phyloP scores from a whole-genome alignment of 2,329 filamentous ascomycete species.

The Fusarium mangiferae region DNA sequence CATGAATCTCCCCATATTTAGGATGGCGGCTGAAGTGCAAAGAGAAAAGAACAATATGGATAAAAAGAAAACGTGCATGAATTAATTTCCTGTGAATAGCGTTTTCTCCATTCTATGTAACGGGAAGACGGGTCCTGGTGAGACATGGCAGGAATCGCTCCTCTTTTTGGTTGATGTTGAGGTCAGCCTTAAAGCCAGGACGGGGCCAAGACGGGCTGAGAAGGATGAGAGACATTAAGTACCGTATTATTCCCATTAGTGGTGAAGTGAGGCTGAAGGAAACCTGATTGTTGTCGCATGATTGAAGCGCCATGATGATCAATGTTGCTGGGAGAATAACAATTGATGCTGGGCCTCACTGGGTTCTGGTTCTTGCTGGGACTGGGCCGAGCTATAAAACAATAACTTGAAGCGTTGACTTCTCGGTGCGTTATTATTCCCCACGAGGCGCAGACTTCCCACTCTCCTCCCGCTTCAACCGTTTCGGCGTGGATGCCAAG shows the following conservation, averaged over 20 bases:
- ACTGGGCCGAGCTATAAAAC: not conserved
- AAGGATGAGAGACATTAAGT: not conserved
- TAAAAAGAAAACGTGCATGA: not conserved
- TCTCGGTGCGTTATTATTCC: too few species aligned
- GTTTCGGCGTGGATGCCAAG: not conserved
- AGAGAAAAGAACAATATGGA: too few species aligned
- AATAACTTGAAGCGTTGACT: not conserved
- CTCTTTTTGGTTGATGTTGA: not conserved
- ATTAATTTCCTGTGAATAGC: not conserved
- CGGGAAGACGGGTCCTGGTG: not conserved
- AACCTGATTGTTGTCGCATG: not conserved
- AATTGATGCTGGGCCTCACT: too few species aligned
- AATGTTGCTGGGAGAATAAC: rapidly evolving
- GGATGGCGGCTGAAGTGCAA: not conserved
- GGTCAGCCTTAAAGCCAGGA: not conserved
- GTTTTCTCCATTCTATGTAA: not conserved
- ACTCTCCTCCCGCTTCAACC: not conserved
- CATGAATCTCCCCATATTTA: not conserved
- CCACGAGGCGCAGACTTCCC: too few species aligned
- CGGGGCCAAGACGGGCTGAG: not conserved
- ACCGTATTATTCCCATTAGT: not conserved
- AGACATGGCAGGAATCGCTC: not conserved
- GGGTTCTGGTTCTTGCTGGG: too few species aligned
- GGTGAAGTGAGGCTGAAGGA: not conserved
- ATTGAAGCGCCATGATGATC: not conserved